These are phyloP conservation scores for Arachnomyces sp. DNA, from an alignment of 2,329 filamentous ascomycete species.

Conservation along the genomic window DNA sequence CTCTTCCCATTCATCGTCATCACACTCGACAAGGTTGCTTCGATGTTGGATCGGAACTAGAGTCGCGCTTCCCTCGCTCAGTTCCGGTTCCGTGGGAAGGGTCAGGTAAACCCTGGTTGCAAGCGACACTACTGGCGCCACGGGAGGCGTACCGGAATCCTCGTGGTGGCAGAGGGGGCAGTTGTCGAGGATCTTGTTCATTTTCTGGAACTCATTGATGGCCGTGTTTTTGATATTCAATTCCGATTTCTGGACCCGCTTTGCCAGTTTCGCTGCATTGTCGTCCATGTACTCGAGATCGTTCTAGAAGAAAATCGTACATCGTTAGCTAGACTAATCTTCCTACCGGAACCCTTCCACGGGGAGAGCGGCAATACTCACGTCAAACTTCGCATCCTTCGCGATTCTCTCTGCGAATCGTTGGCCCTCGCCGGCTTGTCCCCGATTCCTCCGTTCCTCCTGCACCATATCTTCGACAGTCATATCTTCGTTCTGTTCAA, in stretches of 20 bases:
- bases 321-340: constrained; percentile 5
- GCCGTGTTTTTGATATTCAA: constrained; percentile 80
- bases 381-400: constrained; percentile 80
- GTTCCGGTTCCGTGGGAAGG: constrained; percentile 78
- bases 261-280: constrained; percentile 82
- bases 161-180: constrained; percentile 93
- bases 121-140: constrained; percentile 78
- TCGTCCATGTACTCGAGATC: constrained; percentile 97
- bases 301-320: constrained; percentile 39
- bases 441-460: constrained; percentile 79
- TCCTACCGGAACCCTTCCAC: not conserved
- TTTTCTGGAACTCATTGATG: constrained; percentile 80
- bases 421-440: constrained; percentile 66
- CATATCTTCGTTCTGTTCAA: constrained; percentile 94
- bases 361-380: constrained; percentile 24
- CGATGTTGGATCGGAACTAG: constrained; percentile 85
- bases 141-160: constrained; percentile 64
- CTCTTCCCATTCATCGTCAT: constrained; percentile 99
- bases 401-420: constrained; percentile 87
- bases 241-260: constrained; percentile 78
- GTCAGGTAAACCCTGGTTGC: constrained; percentile 82
- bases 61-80: constrained; percentile 72
- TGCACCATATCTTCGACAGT: constrained; percentile 92
- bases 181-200: constrained; percentile 74
- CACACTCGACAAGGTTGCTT: constrained; percentile 88